Evolutionary conservation across 257 asterid species (phyloP).

Genomic region (Solanum bulbocastanum): DNA sequence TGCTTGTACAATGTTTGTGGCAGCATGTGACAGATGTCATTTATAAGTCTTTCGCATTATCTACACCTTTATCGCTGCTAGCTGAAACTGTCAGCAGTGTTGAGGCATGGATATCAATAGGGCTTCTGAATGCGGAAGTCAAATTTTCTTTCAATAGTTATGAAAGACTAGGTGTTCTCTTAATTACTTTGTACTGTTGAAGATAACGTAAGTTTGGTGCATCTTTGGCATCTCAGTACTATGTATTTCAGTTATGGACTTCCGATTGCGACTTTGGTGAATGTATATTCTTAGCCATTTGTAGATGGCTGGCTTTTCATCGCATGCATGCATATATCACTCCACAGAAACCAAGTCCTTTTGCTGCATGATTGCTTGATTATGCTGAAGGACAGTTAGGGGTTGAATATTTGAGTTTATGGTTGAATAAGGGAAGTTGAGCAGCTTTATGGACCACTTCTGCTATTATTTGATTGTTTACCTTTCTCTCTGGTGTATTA

Average conservation of each 20-base stretch:
- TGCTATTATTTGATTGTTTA: not conserved
- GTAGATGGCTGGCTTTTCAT: not conserved
- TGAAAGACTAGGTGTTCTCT: not conserved
- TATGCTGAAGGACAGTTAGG: not conserved
- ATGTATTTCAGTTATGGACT: not conserved
- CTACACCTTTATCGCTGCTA: no score
- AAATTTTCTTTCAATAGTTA: not conserved
- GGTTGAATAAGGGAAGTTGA: not conserved
- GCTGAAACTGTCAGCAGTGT: no score
- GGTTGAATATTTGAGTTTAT: not conserved
- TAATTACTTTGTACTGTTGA: not conserved
- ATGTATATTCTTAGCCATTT: not conserved
- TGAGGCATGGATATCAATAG: not conserved
- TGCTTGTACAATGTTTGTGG: not conserved
- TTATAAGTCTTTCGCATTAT: no score
- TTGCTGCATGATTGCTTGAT: not conserved
- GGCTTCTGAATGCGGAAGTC: not conserved
- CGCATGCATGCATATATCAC: not conserved
- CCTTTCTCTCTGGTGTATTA: not conserved
- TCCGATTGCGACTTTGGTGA: not conserved
- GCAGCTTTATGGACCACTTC: not conserved
- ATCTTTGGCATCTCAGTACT: not conserved
- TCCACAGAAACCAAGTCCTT: not conserved
- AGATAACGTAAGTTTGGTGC: not conserved
- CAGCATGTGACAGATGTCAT: not conserved